A percentile compares a stretch with the other conserved stretches of the same genome.
Evolutionary conservation across 2,329 filamentous ascomycete genomes (phyloP).

Genomic region (Exserohilum turcica): DNA sequence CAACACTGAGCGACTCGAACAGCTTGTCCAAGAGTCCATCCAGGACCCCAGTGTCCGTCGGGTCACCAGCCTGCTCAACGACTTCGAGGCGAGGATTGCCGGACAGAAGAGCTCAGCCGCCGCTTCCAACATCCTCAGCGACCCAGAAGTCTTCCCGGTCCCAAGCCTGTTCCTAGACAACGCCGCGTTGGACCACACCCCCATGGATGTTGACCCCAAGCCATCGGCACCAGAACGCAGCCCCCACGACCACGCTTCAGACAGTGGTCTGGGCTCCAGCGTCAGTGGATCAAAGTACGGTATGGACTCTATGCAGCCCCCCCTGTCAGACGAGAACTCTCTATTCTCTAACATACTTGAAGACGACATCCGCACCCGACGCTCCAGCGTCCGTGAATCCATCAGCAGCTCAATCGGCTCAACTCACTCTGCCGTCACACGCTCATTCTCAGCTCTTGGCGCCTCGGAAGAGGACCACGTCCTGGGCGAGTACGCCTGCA

Average conservation of each 20-base stretch:
- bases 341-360: constrained; percentile 43
- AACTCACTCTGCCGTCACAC: constrained; percentile 49
- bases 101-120: constrained; percentile 38
- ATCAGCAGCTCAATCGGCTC: constrained; percentile 46
- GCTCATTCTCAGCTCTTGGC: constrained; percentile 51
- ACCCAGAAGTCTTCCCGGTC: constrained; percentile 56
- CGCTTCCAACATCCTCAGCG: constrained; percentile 51
- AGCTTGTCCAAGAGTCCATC: constrained; percentile 54
- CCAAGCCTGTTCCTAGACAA: constrained; percentile 52
- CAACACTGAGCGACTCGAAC: constrained; percentile 55
- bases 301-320: constrained; percentile 35
- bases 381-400: constrained; percentile 41
- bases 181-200: constrained; percentile 40
- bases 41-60: constrained; percentile 53
- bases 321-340: constrained; percentile 20
- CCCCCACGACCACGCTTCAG: constrained; percentile 71
- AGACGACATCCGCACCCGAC: constrained; percentile 38
- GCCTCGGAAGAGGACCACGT: constrained; percentile 55
- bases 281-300: constrained; percentile 62
- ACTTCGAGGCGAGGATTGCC: constrained; percentile 53
- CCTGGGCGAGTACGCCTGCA: constrained; percentile 71
- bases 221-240: constrained; percentile 45
- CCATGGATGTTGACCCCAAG: constrained; percentile 52
- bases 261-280: constrained; percentile 87
- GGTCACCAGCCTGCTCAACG: constrained; percentile 51